These are phyloP conservation scores for Saccharomycopsis capsularis DNA, from an alignment of 805 yeast genomes.

Conservation along the genomic window DNA sequence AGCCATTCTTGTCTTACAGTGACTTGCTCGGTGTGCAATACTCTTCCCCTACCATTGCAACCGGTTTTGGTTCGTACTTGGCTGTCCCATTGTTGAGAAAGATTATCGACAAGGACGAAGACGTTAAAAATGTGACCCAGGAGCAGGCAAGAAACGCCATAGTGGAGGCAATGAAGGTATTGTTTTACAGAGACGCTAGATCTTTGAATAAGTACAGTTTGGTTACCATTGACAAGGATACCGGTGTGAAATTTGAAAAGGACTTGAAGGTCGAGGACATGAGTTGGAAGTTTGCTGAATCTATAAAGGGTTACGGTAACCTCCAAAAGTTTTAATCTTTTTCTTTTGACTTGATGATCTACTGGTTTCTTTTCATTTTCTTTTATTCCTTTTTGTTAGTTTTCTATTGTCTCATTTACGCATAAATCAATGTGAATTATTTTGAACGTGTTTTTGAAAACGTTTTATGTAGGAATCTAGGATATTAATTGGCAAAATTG, in stretches of 20 bases:
- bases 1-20: constrained; percentile 76
- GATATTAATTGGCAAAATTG: too few species aligned
- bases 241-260: constrained; percentile 58
- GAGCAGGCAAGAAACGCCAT: constrained; percentile 73
- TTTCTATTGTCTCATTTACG: too few species aligned
- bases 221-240: constrained; percentile 63
- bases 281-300: constrained; percentile 86
- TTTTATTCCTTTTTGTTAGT: too few species aligned
- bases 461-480: too few species aligned
- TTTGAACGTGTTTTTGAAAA: too few species aligned
- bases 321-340: constrained; percentile 27
- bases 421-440: too few species aligned
- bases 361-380: too few species aligned
- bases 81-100: constrained; percentile 90
- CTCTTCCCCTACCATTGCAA: constrained; percentile 81
- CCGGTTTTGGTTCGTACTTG: constrained; percentile 94
- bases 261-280: constrained; percentile 62
- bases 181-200: constrained; percentile 94
- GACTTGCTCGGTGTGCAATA: constrained; percentile 90
- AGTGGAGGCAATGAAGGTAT: constrained; percentile 83
- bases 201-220: constrained; percentile 79
- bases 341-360: too few species aligned
- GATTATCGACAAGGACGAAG: constrained; percentile 71
- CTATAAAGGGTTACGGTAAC: constrained; percentile 86
- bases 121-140: constrained; percentile 59